phyloP scores from a whole-genome alignment of 768 basidiomycete genomes.

The Grammothele lineata region DNA sequence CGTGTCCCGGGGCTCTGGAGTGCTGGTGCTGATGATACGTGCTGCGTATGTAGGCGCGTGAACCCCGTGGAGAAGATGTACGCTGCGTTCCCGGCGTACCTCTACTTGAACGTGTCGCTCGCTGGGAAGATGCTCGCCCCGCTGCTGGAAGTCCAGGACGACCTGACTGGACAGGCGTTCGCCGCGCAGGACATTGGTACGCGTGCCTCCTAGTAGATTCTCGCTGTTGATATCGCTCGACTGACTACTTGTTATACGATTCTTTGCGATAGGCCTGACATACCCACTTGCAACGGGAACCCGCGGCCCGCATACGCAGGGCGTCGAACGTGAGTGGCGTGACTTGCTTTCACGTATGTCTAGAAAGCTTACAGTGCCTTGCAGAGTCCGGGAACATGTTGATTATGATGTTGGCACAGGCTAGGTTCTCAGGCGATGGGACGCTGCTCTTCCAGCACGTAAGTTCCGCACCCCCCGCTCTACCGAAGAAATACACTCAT shows the following conservation, averaged over 20 bases:
- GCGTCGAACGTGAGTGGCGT: constrained; percentile 5
- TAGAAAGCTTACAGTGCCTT: not conserved
- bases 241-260: no score
- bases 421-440: constrained; percentile 21
- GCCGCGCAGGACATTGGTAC: constrained; percentile 26
- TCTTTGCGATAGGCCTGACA: no score
- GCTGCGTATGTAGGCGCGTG: constrained; percentile 21
- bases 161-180: constrained; percentile 15
- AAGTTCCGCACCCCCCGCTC: not conserved
- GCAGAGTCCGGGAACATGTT: constrained; percentile 29
- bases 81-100: constrained; percentile 25
- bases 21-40: no score
- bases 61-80: constrained; percentile 30
- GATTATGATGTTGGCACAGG: constrained; percentile 23
- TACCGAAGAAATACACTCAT: no score
- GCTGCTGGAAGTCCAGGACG: constrained; percentile 21
- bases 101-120: constrained; percentile 26
- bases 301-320: not conserved
- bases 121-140: constrained; percentile 22
- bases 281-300: not conserved
- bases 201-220: no score
- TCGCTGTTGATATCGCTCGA: no score
- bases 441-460: constrained; percentile 10
- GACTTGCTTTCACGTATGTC: not conserved
- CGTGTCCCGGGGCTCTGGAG: no score